Base-by-base conservation (phyloP, 495 filamentous ascomycete species). In the Hyaloscypha bicolor region DNA sequence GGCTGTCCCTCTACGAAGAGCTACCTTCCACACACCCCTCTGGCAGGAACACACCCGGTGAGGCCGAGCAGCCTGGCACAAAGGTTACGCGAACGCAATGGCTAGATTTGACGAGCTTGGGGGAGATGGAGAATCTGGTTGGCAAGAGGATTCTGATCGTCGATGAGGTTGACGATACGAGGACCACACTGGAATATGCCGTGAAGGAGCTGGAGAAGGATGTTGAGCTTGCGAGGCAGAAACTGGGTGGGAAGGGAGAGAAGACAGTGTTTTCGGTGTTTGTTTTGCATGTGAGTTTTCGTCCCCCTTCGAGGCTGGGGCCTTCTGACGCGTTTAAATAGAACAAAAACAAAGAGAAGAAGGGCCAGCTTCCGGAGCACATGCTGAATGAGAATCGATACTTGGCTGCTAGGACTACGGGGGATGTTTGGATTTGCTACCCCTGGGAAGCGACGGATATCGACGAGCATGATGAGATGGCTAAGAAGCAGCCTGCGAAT, bases 361-460 rank as follows among this genome's bases (percentile, higher is more conserved):
- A 96, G 83, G 95, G 95, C 62, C 74, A 79, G 45, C 82, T 99
- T 58, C 93, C 96, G 16, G 71, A 86, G n/a, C 87, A 91, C 14
- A 92, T 97, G 88, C 84, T 93, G 74, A 80, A 84, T 25, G 80
- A 90, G 64, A 85, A 86, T 31, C 83, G 89, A 71, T 99, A 99
- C 79, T 77, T 93, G 64, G 95, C 95, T 29, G 91, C 95, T 16
- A 82, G 89, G 72, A 97, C 95, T 35, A 92, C 94, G 25, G 85
- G 84, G 29, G 94, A 99, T 81, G 89, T 93, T 63, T 99, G 95
- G 95, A 97, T 97, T 75, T 95, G 92, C 82, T 99, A 99, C 78
- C 95, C 95, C n/a, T 99, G 95, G 95, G 95, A 99, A 80, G 95
- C 96, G 52, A 91, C 81, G 80, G 91, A 97, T 77, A 97, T 98